phyloP scores from a whole-genome alignment of 2,329 filamentous ascomycete genomes.

The Atkinsonella texensis region DNA sequence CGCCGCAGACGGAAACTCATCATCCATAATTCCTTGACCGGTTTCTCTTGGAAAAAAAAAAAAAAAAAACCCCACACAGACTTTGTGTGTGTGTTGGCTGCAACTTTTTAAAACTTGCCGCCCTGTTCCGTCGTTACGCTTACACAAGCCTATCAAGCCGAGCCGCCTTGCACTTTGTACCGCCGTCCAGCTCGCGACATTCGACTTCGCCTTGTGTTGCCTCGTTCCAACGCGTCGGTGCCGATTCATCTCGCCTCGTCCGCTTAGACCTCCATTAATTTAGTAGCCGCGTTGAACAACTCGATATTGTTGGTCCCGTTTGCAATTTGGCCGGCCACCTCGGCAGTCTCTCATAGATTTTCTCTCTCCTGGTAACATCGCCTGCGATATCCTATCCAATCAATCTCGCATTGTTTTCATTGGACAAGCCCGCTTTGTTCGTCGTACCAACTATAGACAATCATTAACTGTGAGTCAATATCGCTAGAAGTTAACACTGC shows the following conservation, averaged over 20 bases:
- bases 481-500: constrained; percentile 15
- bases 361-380: constrained; percentile 10
- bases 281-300: constrained; percentile 18
- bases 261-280: constrained; percentile 15
- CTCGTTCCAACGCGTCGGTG: constrained; percentile 20
- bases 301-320: constrained; percentile 24
- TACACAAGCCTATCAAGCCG: constrained; percentile 10
- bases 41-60: not conserved
- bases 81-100: not conserved
- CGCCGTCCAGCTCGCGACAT: constrained; percentile 15
- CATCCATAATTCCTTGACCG: not conserved
- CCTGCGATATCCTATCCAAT: constrained; percentile 7
- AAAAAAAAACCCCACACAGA: too few species aligned
- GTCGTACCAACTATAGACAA: constrained; percentile 20
- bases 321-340: constrained; percentile 18
- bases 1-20: not conserved
- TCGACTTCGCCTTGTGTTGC: constrained; percentile 19
- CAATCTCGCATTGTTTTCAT: constrained; percentile 1
- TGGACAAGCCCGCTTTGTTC: constrained; percentile 2
- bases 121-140: constrained; percentile 6
- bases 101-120: not conserved
- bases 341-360: constrained; percentile 15
- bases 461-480: constrained; percentile 21
- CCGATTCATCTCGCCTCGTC: constrained; percentile 21
- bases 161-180: constrained; percentile 6